Evolutionary conservation across 495 filamentous ascomycete genomes (phyloP), one percentile per base, ranked within the genome.

Genomic region (Penicillium egyptiacum): DNA sequence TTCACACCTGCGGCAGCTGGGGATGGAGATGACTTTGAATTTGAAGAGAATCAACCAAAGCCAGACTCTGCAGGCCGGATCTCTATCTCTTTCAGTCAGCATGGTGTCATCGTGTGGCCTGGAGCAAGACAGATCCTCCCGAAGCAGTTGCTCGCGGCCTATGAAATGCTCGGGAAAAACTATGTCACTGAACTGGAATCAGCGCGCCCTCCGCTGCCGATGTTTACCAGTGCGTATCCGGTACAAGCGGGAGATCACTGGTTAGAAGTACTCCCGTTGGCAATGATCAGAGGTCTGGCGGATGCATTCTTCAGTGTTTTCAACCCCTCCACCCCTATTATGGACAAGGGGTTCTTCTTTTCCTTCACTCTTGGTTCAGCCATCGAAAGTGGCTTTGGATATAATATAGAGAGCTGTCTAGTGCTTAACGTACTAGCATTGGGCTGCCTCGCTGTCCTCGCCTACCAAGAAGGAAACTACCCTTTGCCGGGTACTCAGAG

Each of bases 71-170:
- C 62, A 2, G 75, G 73, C 22, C 68, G 69, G 8, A 57, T 76
- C 9, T 72, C 75, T 11, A 79, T 79, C 45, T 79, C 76, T 9
- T 79, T 79, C 63, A 79, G 76, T 50, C 76, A 79, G 47, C 76
- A 79, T 50, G 76, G 75, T 9, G 76, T 79, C 10, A 71, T 78
- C n/a, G 50, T 75, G 8, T 79, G 76, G 76, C 74, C 74, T 1
- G 76, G 76, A n/a, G 72, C 73, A 0, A 68, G 65, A 10, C 57
- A 61, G 14, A 69, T 73, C 31, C 70, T 79, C 17, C 76, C 76
- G 1, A 53, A 64, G 30, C 58, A 67, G 42, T 57, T 79, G 11
- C 69, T 76, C 12, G 59, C 66, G 3, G 66, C 69, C 44, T 66
- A 77, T 50, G 69, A 77, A 52, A 50, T 62, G 41, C 68, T 79